Conservation (phyloP, 768 basidiomycete genomes). For the Pleurotus eryngii region DNA sequence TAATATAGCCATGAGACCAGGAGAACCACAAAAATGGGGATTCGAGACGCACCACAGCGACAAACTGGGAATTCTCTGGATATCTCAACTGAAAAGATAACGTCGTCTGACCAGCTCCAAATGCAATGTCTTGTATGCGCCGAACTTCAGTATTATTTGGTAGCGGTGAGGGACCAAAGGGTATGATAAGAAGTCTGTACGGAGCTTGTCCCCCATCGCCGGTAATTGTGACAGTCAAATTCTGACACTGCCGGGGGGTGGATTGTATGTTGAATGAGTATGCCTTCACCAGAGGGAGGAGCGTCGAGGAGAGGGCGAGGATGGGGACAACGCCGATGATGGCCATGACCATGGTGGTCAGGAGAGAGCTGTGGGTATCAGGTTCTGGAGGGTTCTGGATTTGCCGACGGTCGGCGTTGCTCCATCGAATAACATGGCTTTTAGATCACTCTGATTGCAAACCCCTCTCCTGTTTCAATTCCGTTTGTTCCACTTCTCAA, state of each 20-base stretch:
- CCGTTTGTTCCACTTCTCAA: not conserved
- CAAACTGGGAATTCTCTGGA: conserved; percentile 68
- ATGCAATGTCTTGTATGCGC: conserved; percentile 52
- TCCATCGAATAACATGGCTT: conserved; percentile 7
- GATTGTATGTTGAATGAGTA: conserved; percentile 45
- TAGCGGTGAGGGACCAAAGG: conserved; percentile 62
- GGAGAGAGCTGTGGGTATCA: not conserved
- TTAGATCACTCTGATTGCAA: not conserved
- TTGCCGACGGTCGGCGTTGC: not conserved
- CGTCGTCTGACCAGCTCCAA: conserved; percentile 36
- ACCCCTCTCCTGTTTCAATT: not conserved
- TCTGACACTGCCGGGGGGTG: conserved; percentile 62
- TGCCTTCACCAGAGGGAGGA: conserved; percentile 29
- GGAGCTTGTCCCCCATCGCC: conserved; percentile 62
- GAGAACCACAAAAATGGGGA: not conserved
- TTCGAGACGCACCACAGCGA: conserved; percentile 60
- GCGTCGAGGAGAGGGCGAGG: conserved; percentile 20
- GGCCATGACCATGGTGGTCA: conserved; percentile 13
- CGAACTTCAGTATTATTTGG: conserved; percentile 62
- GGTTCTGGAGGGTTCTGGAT: conserved; percentile 4
- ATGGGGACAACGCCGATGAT: conserved; percentile 15
- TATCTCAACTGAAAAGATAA: conserved; percentile 58
- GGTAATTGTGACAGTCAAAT: conserved; percentile 54
- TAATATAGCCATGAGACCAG: not conserved
- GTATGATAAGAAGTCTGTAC: conserved; percentile 64